Conservation (phyloP, 1,139 yeast genomes). For the Saccharomyces hybrid region DNA sequence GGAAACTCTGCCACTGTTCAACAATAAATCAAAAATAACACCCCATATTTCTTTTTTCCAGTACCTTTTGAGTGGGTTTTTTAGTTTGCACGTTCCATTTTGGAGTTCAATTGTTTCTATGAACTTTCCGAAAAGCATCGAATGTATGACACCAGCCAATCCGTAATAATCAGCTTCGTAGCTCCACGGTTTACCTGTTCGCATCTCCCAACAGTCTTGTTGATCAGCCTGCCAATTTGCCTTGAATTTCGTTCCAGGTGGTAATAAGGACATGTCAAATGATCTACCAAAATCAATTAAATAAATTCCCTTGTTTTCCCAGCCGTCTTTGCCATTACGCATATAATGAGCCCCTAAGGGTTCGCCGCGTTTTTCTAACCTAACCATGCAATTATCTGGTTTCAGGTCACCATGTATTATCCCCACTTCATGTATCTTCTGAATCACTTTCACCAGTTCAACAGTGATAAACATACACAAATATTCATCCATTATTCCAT, state of each 20-base stretch:
- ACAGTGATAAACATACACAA: constrained; percentile 57
- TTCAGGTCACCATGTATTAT: constrained; percentile 81
- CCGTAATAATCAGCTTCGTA: constrained; percentile 85
- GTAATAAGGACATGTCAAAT: constrained; percentile 58
- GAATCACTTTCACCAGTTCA: constrained; percentile 55
- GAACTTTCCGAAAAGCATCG: constrained; percentile 59
- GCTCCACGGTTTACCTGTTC: constrained; percentile 57
- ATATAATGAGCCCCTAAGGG: constrained; percentile 28
- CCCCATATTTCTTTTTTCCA: constrained; percentile 76
- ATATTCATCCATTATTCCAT: constrained; percentile 44
- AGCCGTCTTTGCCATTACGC: constrained; percentile 37
- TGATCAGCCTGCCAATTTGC: constrained; percentile 58
- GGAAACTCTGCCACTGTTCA: constrained; percentile 46
- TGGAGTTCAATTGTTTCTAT: constrained; percentile 39
- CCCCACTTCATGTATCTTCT: constrained; percentile 53
- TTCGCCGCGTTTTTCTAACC: constrained; percentile 36
- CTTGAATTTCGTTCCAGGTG: constrained; percentile 45
- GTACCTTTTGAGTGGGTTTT: constrained; percentile 54
- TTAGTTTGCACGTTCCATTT: constrained; percentile 35
- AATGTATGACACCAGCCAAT: constrained; percentile 66
- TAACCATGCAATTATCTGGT: constrained; percentile 80
- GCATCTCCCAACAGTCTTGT: constrained; percentile 75
- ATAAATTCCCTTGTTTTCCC: constrained; percentile 52
- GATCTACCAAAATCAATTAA: constrained; percentile 82
- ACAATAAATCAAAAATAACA: constrained; percentile 52